Percentiles rank a stretch among this genome's conserved stretches.
These are phyloP conservation scores for Neonectria coccinea DNA, from an alignment of 2,329 filamentous ascomycete genomes.

Conservation along the genomic window DNA sequence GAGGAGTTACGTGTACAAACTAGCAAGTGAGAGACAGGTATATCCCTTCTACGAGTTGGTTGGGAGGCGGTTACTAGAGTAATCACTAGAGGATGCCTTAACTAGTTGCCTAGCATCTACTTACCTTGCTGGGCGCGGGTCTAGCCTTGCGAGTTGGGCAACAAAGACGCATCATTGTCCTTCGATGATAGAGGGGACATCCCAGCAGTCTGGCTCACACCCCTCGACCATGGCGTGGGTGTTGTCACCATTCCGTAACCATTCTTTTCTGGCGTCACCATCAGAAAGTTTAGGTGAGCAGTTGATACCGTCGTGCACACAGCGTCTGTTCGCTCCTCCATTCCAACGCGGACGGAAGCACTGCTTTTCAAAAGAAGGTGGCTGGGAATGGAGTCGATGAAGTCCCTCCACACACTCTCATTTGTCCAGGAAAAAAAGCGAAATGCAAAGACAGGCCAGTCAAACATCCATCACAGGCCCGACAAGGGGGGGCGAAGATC, in stretches of 20 bases:
- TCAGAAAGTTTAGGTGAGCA: not conserved
- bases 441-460: conserved; percentile 1
- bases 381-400: conserved; percentile 21
- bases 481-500: conserved; percentile 14
- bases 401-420: not conserved
- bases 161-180: conserved; percentile 13
- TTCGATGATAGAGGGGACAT: conserved; percentile 23
- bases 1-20: conserved; percentile 8
- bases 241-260: not conserved
- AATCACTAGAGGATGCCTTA: not conserved
- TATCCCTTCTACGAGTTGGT: not conserved
- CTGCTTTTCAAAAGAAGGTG: conserved; percentile 10
- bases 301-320: not conserved
- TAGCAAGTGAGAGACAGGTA: not conserved
- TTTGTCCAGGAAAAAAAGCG: not conserved
- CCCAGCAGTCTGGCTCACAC: conserved; percentile 15
- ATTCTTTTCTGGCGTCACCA: not conserved
- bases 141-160: conserved; percentile 19
- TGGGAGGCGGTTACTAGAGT: not conserved
- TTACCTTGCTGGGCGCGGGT: conserved; percentile 14
- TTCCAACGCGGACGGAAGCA: not conserved
- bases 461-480: not conserved
- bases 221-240: not conserved
- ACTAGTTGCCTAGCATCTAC: too few relatives aligned
- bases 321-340: not conserved